Conservation (phyloP, 345 rosid species). For the Salix udensis region DNA sequence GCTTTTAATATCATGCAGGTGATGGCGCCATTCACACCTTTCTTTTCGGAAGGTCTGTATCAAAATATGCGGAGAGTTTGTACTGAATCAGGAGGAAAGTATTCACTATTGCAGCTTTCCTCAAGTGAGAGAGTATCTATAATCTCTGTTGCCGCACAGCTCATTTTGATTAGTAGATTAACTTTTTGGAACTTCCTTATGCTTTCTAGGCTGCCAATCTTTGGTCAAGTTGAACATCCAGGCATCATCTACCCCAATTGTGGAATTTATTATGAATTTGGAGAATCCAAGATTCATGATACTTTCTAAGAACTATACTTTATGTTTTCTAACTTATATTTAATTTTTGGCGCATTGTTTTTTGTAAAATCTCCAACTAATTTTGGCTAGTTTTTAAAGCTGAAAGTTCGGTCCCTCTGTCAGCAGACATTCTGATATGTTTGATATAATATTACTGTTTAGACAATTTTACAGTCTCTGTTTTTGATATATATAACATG, state of each 20-base stretch:
- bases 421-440: too few species aligned
- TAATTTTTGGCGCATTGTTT: neutral
- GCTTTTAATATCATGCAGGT: slow-evolving; percentile 89
- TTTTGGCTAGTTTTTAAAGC: neutral
- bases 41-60: slow-evolving; percentile 88
- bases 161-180: neutral
- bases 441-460: too few species aligned
- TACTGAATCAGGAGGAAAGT: slow-evolving; percentile 71
- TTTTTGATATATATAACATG: too few species aligned
- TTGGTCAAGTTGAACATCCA: neutral
- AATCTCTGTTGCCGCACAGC: neutral
- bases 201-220: slow-evolving; percentile 1
- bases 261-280: neutral
- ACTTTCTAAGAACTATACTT: neutral
- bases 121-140: slow-evolving; percentile 58
- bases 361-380: neutral
- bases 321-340: neutral
- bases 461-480: too few species aligned
- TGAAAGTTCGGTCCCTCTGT: neutral
- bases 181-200: neutral
- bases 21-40: slow-evolving; percentile 98
- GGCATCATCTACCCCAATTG: neutral
- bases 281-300: neutral
- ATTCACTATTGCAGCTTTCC: slow-evolving; percentile 88
- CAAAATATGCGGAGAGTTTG: slow-evolving; percentile 87